Conservation (phyloP, 345 rosid species). For the Boechera divaricarpa region DNA sequence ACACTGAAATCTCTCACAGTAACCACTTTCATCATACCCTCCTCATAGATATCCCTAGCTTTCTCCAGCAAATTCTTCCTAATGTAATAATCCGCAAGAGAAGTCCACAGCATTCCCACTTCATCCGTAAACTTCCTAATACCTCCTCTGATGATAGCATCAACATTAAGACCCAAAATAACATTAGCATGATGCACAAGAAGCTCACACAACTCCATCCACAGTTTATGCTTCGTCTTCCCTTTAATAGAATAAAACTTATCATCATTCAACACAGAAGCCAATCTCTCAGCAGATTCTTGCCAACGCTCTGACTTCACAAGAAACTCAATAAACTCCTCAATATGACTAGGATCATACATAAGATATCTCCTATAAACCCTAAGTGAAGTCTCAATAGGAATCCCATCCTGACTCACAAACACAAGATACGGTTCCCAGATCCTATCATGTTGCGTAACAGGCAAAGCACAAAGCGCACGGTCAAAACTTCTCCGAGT, state of each 20-base stretch:
- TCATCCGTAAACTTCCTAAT: slow-evolving; percentile 92
- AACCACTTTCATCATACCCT: slow-evolving; percentile 93
- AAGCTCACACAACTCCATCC: slow-evolving; percentile 94
- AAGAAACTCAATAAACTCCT: slow-evolving; percentile 90
- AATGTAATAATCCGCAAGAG: slow-evolving; percentile 93
- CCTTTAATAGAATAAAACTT: slow-evolving; percentile 82
- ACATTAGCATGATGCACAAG: slow-evolving; percentile 80
- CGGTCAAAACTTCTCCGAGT: slow-evolving; percentile 75
- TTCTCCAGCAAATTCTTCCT: slow-evolving; percentile 87
- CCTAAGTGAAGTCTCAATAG: slow-evolving; percentile 89
- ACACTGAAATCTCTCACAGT: slow-evolving; percentile 95
- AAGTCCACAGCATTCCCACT: slow-evolving; percentile 95
- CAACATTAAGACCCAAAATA: slow-evolving; percentile 91
- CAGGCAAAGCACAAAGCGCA: slow-evolving; percentile 89
- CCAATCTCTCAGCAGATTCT: slow-evolving; percentile 83
- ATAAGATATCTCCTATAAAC: slow-evolving; percentile 93
- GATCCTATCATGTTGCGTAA: slow-evolving; percentile 88
- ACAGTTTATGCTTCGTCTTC: slow-evolving; percentile 84
- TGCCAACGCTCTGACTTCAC: slow-evolving; percentile 88
- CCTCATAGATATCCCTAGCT: slow-evolving; percentile 92
- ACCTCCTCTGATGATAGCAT: slow-evolving; percentile 95
- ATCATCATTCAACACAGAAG: slow-evolving; percentile 90
- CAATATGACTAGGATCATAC: slow-evolving; percentile 92
- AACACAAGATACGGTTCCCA: slow-evolving; percentile 91
- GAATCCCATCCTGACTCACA: slow-evolving; percentile 84